These are phyloP conservation scores for Tardiomyces depauwii DNA, from an alignment of 1,139 yeast genomes.

Conservation along the genomic window DNA sequence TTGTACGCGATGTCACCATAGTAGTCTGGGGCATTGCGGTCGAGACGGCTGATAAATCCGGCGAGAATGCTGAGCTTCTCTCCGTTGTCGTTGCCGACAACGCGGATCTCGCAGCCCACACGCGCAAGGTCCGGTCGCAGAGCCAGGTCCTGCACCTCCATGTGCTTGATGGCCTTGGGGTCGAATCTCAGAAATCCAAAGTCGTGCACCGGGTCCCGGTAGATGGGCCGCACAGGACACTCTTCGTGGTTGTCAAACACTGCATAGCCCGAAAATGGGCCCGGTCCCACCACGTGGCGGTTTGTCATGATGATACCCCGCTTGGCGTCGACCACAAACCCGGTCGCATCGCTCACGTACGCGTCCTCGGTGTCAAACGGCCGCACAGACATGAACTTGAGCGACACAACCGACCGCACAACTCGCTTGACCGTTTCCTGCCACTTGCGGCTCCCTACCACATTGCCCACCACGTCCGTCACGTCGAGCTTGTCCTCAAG, in stretches of 20 bases:
- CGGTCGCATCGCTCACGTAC: constrained; percentile 82
- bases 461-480: no score
- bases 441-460: constrained; percentile 34
- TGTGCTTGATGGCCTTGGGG: constrained; percentile 60
- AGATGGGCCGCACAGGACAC: constrained; percentile 63
- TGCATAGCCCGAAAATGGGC: constrained; percentile 84
- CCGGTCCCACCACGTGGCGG: constrained; percentile 92
- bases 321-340: constrained; percentile 82
- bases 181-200: constrained; percentile 78
- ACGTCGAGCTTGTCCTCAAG: no score
- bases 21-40: constrained; percentile 91
- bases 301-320: constrained; percentile 80
- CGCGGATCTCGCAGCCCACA: constrained; percentile 87
- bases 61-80: constrained; percentile 82
- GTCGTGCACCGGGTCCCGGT: constrained; percentile 60
- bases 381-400: constrained; percentile 79
- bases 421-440: constrained; percentile 72
- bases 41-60: constrained; percentile 82
- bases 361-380: constrained; percentile 82
- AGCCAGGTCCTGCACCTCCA: constrained; percentile 54
- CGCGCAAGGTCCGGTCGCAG: constrained; percentile 73
- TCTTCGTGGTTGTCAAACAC: constrained; percentile 94
- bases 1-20: constrained; percentile 84
- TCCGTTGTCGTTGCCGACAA: constrained; percentile 95
- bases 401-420: constrained; percentile 78